Base-by-base conservation (phyloP, 2,329 filamentous ascomycete species). In the Penicillium sp. region DNA sequence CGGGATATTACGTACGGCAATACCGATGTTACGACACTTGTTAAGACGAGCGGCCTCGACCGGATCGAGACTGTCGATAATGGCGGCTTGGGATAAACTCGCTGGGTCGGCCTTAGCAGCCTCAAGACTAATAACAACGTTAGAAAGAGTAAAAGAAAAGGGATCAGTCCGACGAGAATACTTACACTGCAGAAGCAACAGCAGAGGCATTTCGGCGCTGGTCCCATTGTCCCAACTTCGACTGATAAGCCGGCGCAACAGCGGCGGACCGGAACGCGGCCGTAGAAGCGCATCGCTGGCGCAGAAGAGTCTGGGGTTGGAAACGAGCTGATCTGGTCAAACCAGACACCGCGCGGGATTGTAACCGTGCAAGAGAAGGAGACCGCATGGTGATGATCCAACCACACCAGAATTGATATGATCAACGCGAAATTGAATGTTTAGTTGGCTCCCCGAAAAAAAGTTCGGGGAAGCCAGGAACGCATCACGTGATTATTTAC, bases 11-110 rank as follows among this genome's bases (percentile, higher is more conserved):
- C 84, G 58, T 86, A 92, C 89, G 70, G 94, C 94, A 80, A 99
- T 99, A 78, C 94, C 94, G 76, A 99, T 99, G 76, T 99, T 99
- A 64, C 94, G 87, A 58, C 97, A 90, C 78, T 84, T 86, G 52
- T 89, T 86, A 63, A 99, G 78, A 61, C 93, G 86, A 61, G 86
- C 83, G 57, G 86, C 87, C 78, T 99, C 94, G 60, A 87, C 84
- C 33, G 90, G 86, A 67, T 87, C 86, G 76, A 97, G 88, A 72
- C 92, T 93, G 66, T 89, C 86, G 53, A 92, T 88, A 62, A 96
- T 88, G 19, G 82, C 81, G 56, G 86, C 81, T 71, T 87, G 84
- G 2, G 84, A 80, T 51, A 89, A 77, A 44, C 76, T 73, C 42
- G 81, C 79, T 9, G 85, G 84, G 64, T 85, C 81, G 50, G 81